Conservation (phyloP, 2,329 filamentous ascomycete species). For the Aciculosporium take region DNA sequence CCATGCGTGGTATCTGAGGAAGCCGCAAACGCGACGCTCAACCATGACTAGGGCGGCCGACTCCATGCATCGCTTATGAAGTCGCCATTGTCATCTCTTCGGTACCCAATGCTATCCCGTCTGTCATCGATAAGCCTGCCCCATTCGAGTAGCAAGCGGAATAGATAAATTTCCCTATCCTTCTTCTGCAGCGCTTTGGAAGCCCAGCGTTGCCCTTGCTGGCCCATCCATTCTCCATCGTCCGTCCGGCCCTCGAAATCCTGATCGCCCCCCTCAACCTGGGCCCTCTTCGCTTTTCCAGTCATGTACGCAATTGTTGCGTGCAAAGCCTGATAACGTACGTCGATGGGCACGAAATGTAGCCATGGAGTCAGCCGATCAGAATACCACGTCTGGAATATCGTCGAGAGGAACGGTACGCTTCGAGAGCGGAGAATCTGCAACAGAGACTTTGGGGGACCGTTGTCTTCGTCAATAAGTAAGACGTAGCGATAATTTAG, state of each 20-base stretch:
- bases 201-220: slow-evolving; percentile 52
- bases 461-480: slow-evolving; percentile 56
- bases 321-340: slow-evolving; percentile 59
- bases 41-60: not conserved
- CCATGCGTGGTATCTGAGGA: not conserved
- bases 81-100: slow-evolving; percentile 14
- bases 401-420: slow-evolving; percentile 54
- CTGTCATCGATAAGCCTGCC: slow-evolving; percentile 52
- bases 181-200: slow-evolving; percentile 47
- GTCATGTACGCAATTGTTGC: slow-evolving; percentile 61
- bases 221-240: slow-evolving; percentile 51
- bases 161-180: slow-evolving; percentile 73
- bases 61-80: slow-evolving; percentile 19
- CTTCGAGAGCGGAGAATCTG: slow-evolving; percentile 50
- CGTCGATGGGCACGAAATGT: slow-evolving; percentile 67
- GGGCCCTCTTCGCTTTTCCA: slow-evolving; percentile 33
- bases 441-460: slow-evolving; percentile 44
- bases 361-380: slow-evolving; percentile 60
- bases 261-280: slow-evolving; percentile 30
- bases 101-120: slow-evolving; percentile 30
- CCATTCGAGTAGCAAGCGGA: slow-evolving; percentile 66
- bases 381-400: slow-evolving; percentile 72
- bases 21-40: not conserved
- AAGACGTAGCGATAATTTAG: slow-evolving; percentile 58
- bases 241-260: slow-evolving; percentile 31